Percentiles rank a stretch among this genome's conserved stretches.
Evolutionary conservation across 768 basidiomycete genomes (phyloP).

Genomic region (Leccinum ochraceum): DNA sequence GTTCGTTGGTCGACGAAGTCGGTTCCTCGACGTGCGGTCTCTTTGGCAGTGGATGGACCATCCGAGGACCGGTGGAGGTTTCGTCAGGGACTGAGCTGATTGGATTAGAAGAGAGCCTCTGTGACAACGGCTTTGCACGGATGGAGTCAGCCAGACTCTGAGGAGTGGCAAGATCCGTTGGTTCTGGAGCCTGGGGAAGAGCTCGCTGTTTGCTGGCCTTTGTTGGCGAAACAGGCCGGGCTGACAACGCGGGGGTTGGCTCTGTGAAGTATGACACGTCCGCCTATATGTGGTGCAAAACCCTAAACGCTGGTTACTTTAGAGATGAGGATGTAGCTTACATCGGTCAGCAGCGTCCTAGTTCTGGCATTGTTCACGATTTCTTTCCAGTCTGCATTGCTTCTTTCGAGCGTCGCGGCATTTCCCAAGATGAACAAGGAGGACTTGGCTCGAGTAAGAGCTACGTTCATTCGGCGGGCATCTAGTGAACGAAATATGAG

Average conservation of each 20-base stretch:
- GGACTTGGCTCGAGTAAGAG: constrained; percentile 92
- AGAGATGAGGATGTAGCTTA: constrained; percentile 29
- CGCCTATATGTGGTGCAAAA: constrained; percentile 20
- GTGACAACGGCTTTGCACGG: constrained; percentile 27
- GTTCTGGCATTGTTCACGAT: constrained; percentile 78
- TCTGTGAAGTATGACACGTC: constrained; percentile 43
- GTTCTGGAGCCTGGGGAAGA: constrained; percentile 23
- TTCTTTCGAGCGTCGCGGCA: constrained; percentile 84
- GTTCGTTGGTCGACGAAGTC: constrained; percentile 21
- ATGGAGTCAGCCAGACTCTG: constrained; percentile 34
- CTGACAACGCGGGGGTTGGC: constrained; percentile 17
- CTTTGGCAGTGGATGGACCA: constrained; percentile 14
- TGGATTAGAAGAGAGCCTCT: constrained; percentile 8
- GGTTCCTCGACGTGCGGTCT: constrained; percentile 20
- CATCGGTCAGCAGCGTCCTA: constrained; percentile 63
- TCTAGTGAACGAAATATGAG: constrained; percentile 41
- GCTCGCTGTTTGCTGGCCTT: constrained; percentile 26
- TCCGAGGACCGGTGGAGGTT: background rate
- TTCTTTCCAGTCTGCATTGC: constrained; percentile 74
- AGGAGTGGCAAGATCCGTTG: constrained; percentile 41
- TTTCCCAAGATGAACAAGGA: constrained; percentile 94
- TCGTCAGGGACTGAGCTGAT: background rate
- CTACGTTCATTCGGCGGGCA: constrained; percentile 95
- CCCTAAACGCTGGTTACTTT: background rate
- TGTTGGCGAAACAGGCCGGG: constrained; percentile 22